Evolutionary conservation across 2,329 filamentous ascomycete genomes (phyloP).

Genomic region (Fusarium ramigenum): DNA sequence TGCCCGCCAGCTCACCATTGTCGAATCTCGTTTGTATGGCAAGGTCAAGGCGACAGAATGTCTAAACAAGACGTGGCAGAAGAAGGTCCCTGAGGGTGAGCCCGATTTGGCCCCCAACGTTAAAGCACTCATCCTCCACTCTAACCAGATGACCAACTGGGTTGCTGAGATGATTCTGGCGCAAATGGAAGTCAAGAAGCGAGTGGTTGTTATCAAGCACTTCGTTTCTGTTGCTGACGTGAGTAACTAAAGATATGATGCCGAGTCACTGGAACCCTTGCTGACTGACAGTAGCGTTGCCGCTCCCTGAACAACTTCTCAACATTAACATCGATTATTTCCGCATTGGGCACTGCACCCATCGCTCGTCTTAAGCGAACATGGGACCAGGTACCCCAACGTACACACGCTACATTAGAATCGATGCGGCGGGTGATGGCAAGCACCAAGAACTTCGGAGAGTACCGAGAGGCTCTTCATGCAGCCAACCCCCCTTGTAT

Average conservation of each 20-base stretch:
- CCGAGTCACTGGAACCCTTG: not conserved
- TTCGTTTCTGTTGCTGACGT: constrained; percentile 97
- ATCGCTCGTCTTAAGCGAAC: constrained; percentile 94
- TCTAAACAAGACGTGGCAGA: constrained; percentile 98
- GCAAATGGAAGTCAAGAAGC: constrained; percentile 92
- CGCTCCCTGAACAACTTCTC: constrained; percentile 95
- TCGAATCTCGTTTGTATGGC: constrained; percentile 92
- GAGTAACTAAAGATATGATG: constrained; percentile 51
- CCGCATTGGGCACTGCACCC: constrained; percentile 90
- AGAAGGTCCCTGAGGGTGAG: constrained; percentile 84
- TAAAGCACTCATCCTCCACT: constrained; percentile 95
- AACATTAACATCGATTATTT: constrained; percentile 96
- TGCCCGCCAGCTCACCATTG: constrained; percentile 96
- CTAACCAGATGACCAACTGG: constrained; percentile 99
- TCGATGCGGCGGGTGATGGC: constrained; percentile 95
- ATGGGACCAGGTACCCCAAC: constrained; percentile 91
- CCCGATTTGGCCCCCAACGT: constrained; percentile 91
- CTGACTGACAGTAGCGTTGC: constrained; percentile 75
- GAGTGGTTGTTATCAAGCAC: constrained; percentile 97
- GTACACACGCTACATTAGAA: constrained; percentile 82
- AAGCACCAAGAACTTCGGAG: constrained; percentile 97
- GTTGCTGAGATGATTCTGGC: constrained; percentile 98
- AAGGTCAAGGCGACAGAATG: constrained; percentile 97
- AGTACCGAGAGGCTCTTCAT: constrained; percentile 93
- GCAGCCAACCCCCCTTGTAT: constrained; percentile 96